phyloP scores from a whole-genome alignment of 176 grass and related monocot genomes.

The Rhynchospora pubera region DNA sequence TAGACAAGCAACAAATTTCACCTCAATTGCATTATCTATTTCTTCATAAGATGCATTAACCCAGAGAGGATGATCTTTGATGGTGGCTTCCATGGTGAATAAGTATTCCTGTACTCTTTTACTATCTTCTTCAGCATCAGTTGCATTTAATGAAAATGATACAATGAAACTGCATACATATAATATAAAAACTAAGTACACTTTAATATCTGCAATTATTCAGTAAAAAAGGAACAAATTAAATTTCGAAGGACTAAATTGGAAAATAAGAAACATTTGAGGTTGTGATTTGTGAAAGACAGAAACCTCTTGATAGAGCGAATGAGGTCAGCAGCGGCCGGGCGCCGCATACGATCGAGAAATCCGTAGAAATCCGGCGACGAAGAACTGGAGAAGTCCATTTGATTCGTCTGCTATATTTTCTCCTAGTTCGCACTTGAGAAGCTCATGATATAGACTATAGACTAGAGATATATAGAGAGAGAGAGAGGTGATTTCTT shows the following conservation, averaged over 20 bases:
- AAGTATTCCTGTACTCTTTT: slow-evolving; percentile 65
- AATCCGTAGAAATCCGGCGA: slow-evolving; percentile 75
- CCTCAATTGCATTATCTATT: slow-evolving; percentile 83
- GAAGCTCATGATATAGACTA: not conserved
- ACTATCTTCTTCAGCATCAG: slow-evolving; percentile 47
- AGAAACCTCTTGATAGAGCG: slow-evolving; percentile 64
- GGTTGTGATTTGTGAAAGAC: not conserved
- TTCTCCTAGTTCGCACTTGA: not conserved
- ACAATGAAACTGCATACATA: slow-evolving; percentile 76
- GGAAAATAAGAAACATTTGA: not conserved
- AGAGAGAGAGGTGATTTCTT: too few species aligned
- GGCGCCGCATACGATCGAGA: slow-evolving; percentile 77
- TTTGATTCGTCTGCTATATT: not conserved
- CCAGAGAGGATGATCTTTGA: slow-evolving; percentile 74
- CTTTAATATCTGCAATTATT: not conserved
- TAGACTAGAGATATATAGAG: too few species aligned
- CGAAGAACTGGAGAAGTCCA: slow-evolving; percentile 24
- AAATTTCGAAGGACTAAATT: not conserved
- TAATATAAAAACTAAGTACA: not conserved
- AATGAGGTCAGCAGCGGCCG: slow-evolving; percentile 64
- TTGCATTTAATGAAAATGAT: slow-evolving; percentile 46
- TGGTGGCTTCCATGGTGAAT: slow-evolving; percentile 45
- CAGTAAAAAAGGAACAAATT: not conserved
- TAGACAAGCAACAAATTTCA: slow-evolving; percentile 18
- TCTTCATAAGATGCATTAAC: slow-evolving; percentile 55